Evolutionary conservation across 352 stramenopile genomes (phyloP), one percentile per base, ranked within the genome.

Genomic region (Pythium monospermum): DNA sequence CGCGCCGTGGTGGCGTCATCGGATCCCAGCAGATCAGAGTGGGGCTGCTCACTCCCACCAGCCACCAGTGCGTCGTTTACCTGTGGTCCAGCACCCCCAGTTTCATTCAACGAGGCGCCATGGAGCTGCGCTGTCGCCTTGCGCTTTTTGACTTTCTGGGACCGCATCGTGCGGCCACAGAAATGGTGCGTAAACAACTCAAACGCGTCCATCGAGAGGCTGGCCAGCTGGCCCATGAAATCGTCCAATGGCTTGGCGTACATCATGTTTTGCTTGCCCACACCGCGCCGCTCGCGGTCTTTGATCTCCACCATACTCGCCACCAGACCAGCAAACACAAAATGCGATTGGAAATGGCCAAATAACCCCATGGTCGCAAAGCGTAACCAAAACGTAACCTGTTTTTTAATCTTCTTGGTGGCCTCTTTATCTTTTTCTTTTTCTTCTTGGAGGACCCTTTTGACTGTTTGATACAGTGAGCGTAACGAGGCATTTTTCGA

Each of bases 181-280:
- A 92, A 87, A 18, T 89, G 64, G 16, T 65, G 49, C 12, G 79
- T 62, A 46, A 92, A 92, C n/a, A 89, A 51, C 44, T 92, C 82
- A 18, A 90, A 89, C 8, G 79, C 79, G 15, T 86, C 73, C 42
- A 80, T 75, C 0, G 82, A 91, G 35, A 85, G 58, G n/a, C 68
- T 56, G 1, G 76, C 58, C 25, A 92, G 63, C 12, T 60, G 59
- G 31, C 72, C 66, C 75, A 92, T 84, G 31, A 92, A 92, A 10
- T 75, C 75, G 45, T 92, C 82, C 49, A 92, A 51, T 7, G 75
- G 57, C 46, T 62, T 65, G 1, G 82, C 71, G 55, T 92, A 92
- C 59, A 84, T 70, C 82, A 90, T 92, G 50, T 92, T 92, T 37
- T 92, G 82, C 59, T 89, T 92, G 22, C 82, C 82, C 11, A 89